These are phyloP conservation scores for Rachicladosporium sp. DNA, from an alignment of 2,329 filamentous ascomycete genomes.

Conservation along the genomic window DNA sequence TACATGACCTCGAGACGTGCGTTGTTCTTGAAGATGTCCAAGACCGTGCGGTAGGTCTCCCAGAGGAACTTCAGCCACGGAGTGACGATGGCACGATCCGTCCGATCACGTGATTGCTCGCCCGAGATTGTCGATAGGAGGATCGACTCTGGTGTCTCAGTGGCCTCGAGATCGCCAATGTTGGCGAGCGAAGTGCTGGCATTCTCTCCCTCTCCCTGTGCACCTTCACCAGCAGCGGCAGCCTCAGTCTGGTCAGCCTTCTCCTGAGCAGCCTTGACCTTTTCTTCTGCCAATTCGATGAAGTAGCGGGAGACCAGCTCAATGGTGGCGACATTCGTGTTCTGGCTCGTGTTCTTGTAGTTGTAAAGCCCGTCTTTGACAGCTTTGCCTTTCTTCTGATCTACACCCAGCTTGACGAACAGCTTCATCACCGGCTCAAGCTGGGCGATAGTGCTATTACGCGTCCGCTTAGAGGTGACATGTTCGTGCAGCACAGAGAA, in stretches of 20 bases:
- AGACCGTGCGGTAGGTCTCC: constrained; percentile 97
- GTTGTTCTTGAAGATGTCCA: constrained; percentile 99
- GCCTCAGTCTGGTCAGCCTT: constrained; percentile 94
- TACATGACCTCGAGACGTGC: constrained; percentile 94
- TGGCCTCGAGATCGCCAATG: constrained; percentile 90
- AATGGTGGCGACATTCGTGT: constrained; percentile 95
- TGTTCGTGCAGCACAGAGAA: constrained; percentile 95
- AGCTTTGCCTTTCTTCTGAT: constrained; percentile 94
- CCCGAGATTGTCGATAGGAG: constrained; percentile 94
- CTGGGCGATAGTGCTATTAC: constrained; percentile 91
- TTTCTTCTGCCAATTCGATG: constrained; percentile 90
- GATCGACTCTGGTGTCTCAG: constrained; percentile 95
- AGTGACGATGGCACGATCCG: constrained; percentile 93
- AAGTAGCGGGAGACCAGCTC: constrained; percentile 96
- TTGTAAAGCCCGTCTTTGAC: constrained; percentile 98
- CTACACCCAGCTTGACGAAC: constrained; percentile 90
- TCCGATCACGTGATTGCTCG: constrained; percentile 93
- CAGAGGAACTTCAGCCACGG: constrained; percentile 99
- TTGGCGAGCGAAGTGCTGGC: constrained; percentile 41
- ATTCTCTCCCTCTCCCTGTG: constrained; percentile 27
- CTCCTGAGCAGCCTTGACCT: constrained; percentile 88
- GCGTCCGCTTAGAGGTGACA: constrained; percentile 94
- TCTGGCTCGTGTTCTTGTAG: constrained; percentile 99
- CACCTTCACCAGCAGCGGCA: constrained; percentile 61
- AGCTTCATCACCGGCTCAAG: constrained; percentile 98